Base-by-base conservation (phyloP, 768 basidiomycete genomes). In the Russula ochroleuca region DNA sequence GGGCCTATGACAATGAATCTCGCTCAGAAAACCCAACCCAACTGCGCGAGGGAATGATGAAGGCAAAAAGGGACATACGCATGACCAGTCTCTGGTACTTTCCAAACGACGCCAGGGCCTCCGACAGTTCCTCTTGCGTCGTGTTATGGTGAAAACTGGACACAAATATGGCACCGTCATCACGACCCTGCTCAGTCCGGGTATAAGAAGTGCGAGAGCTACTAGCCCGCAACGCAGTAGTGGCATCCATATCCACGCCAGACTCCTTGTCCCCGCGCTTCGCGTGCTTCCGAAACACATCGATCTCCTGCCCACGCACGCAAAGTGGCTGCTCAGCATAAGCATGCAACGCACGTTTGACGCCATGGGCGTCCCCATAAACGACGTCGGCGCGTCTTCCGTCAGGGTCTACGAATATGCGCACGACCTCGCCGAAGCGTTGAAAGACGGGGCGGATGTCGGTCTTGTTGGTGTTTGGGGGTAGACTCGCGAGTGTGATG, bases 361-460 rank as follows among this genome's bases (percentile, higher is more conserved):
- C 54, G 33, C 31, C 48, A 15, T 38, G 15, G 3, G 14, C 40
- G 11, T 61, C 54, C 5, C 33, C 33, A 11, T 61, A 65, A 19
- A 56, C 5, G 53, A 61, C 51, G 5, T 64, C 63, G 5, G 63
- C 63, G 23, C 33, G 13, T 3, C 21, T 35, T 5, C 53, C 63
- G 25, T 19, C 47, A 2, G 31, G n/a, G 15, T 21, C 31, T 2
- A 60, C 5, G 3, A 41, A 1, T 31, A 64, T 50, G 45, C 47
- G 52, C 37, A 3, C 33, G 31, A 64, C 21, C 5, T 59, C 53
- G 13, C 63, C 63, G 10, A 55, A 60, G 4, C 17, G 63, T 17
- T 60, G 53, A 8, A 64, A 54, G 10, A 54, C 9, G 19, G 45
- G 28, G 37, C 58, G 57, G 51, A 64, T 49, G 38, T 64, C 63